Conservation (phyloP, 2,329 filamentous ascomycete genomes). For the Dactylellina sp. region DNA sequence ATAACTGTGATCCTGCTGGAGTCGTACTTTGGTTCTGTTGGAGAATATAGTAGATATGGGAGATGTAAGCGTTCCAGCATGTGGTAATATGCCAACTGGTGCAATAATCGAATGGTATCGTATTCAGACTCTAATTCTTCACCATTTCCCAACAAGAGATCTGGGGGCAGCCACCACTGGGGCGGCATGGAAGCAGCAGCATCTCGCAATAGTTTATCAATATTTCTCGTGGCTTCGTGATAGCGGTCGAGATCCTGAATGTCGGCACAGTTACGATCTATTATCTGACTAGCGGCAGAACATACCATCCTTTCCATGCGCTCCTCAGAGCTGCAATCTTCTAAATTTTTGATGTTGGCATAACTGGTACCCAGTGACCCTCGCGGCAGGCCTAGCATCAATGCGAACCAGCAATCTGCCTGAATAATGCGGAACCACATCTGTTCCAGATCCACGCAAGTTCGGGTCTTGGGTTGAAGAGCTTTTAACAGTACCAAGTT, state of each 20-base stretch:
- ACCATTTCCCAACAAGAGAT: constrained; percentile 51
- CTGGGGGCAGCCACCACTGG: constrained; percentile 67
- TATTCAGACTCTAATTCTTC: constrained; percentile 59
- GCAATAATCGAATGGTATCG: constrained; percentile 64
- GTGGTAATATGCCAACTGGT: constrained; percentile 69
- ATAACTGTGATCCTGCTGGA: constrained; percentile 68
- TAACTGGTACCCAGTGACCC: constrained; percentile 65
- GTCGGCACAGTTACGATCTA: constrained; percentile 66
- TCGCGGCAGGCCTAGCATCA: constrained; percentile 67
- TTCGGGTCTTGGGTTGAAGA: constrained; percentile 61
- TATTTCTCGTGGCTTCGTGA: constrained; percentile 66
- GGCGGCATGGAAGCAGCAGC: constrained; percentile 65
- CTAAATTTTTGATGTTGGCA: constrained; percentile 60
- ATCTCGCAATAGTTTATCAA: constrained; percentile 65
- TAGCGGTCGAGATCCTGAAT: constrained; percentile 64
- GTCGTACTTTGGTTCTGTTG: constrained; percentile 63
- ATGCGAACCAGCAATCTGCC: constrained; percentile 67
- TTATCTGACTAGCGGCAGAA: constrained; percentile 65
- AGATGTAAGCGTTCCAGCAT: constrained; percentile 70
- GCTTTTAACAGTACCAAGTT: constrained; percentile 64
- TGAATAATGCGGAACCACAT: constrained; percentile 67
- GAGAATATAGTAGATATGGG: constrained; percentile 68
- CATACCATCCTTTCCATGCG: constrained; percentile 66
- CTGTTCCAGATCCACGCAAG: constrained; percentile 62
- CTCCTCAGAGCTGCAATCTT: constrained; percentile 64